Percentiles rank a stretch among this genome's conserved stretches.
Evolutionary conservation across 805 yeast genomes (phyloP).

Genomic region (Sugiyamaella valdiviana): DNA sequence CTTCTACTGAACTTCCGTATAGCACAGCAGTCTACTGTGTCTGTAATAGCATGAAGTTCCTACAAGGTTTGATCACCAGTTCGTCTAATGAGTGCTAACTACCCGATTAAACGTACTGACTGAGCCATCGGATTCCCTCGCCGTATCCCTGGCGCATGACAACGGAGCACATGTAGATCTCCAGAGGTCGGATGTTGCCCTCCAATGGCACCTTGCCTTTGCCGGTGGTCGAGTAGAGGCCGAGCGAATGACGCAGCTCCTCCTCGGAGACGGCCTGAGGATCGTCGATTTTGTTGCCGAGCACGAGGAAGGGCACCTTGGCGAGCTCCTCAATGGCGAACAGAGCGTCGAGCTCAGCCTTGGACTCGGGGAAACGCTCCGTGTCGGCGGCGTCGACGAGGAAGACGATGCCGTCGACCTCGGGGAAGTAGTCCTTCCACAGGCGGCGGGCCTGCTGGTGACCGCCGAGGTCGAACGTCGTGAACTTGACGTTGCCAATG

Average conservation of each 20-base stretch:
- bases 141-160: slow-evolving; percentile 99
- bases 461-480: slow-evolving; percentile 98
- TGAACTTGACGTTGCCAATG: slow-evolving; percentile 92
- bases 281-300: slow-evolving; percentile 95
- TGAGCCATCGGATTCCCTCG: slow-evolving; percentile 97
- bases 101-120: slow-evolving; percentile 70
- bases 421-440: slow-evolving; percentile 99
- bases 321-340: slow-evolving; percentile 87
- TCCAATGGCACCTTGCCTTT: slow-evolving; percentile 65
- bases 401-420: slow-evolving; percentile 95
- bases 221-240: slow-evolving; percentile 85
- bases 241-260: slow-evolving; percentile 85
- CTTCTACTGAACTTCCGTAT: background rate
- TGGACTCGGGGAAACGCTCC: slow-evolving; percentile 89
- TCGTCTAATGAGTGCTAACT: background rate
- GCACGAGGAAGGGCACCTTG: slow-evolving; percentile 82
- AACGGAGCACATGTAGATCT: slow-evolving; percentile 94
- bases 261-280: slow-evolving; percentile 92
- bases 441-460: slow-evolving; percentile 98
- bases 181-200: slow-evolving; percentile 81
- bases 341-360: slow-evolving; percentile 88
- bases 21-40: background rate
- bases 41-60: background rate
- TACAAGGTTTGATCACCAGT: background rate
- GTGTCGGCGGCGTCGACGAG: slow-evolving; percentile 96